These are phyloP conservation scores for Magnusiomyces suaveolens DNA, from an alignment of 1,139 yeast genomes.

Conservation along the genomic window DNA sequence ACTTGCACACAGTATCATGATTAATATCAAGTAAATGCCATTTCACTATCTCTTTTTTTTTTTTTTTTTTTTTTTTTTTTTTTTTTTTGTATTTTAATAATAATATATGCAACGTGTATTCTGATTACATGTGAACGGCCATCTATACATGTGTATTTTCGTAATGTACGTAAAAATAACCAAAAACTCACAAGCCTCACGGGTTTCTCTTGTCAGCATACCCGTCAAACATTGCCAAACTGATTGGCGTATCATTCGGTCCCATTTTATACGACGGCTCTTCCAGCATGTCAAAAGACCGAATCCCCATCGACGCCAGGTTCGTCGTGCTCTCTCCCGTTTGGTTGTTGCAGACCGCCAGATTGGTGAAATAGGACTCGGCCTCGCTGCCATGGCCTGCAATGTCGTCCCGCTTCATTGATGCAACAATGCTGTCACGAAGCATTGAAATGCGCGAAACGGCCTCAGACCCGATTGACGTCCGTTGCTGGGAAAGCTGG, in stretches of 20 bases:
- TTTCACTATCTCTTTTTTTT: no score
- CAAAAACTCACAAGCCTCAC: no score
- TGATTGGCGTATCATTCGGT: conserved; percentile 57
- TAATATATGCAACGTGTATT: no score
- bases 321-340: conserved; percentile 29
- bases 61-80: no score
- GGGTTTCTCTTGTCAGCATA: conserved; percentile 43
- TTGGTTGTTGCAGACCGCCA: conserved; percentile 31
- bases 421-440: background rate
- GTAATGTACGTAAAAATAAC: no score
- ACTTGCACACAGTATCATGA: background rate
- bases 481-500: background rate
- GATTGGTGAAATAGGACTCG: conserved; percentile 24
- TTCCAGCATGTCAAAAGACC: conserved; percentile 59
- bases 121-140: no score
- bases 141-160: no score
- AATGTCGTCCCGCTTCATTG: background rate
- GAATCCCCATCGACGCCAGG: conserved; percentile 27
- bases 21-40: background rate
- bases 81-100: background rate
- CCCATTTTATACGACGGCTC: conserved; percentile 48
- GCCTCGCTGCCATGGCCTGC: conserved; percentile 4
- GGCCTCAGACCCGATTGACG: background rate
- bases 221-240: conserved; percentile 67
- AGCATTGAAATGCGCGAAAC: conserved; percentile 2